Evolutionary conservation across 257 asterid species (phyloP), one percentile per base, ranked within the genome.

Genomic region (Verbascum thapsus): DNA sequence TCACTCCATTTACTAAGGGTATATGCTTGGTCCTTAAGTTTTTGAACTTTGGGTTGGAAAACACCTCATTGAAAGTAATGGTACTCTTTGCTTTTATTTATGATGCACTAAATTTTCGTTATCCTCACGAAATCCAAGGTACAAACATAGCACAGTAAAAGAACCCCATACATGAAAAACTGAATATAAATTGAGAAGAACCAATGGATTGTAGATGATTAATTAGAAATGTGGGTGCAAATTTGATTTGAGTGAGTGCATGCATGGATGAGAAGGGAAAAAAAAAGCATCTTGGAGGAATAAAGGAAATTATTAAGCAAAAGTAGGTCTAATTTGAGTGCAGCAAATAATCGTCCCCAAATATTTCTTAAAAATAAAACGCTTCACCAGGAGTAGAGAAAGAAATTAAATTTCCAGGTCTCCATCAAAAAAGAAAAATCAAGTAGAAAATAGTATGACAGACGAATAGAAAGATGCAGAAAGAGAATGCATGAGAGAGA

Each of bases 211-310:
- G 10, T 8, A 47, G 8, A 60, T 32, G 6, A 49, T 13, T 12
- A 10, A 40, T 13, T 8, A 19, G 5, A 61, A 61, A n/a, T 22
- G 43, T 30, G 74, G 43, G 32, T 30, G 53, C 3, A 18, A 40
- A 57, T 43, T 61, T 52, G 20, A 47, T 52, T 51, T 32, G 32
- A 53, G 30, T 32, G 32, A 53, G 5, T 4, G 35, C 77, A 73
- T 69, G 74, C 74, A 77, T 58, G 54, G 38, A 49, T 35, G 53
- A 50, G 39, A 65, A 59, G 7, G 59, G 0, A 0, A 17, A 22
- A 23, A 38, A 19, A 8, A 7, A 20, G 37, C 48, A 13, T 35
- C 58, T 49, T 48, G 42, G 32, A 51, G 38, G 68, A 16, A 54
- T 53, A 53, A 17, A 53, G 37, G 55, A 53, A 58, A 26, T 37